Evolutionary conservation across 352 stramenopile species (phyloP).

Genomic region (Aphanomyces astaci): DNA sequence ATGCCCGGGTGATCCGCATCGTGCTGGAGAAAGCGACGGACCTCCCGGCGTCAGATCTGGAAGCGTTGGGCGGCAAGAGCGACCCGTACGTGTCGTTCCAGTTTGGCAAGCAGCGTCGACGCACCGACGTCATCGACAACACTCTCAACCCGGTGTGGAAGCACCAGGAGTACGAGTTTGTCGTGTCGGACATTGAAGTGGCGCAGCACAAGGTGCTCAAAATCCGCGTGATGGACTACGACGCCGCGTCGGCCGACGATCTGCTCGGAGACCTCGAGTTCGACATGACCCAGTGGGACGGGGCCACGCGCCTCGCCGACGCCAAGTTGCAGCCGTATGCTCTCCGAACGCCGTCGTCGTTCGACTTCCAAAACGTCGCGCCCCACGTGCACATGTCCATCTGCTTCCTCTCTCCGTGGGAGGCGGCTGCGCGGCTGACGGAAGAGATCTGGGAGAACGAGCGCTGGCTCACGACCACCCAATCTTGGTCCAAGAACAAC

Average conservation of each 20-base stretch:
- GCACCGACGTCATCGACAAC: slow-evolving; percentile 10
- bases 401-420: slow-evolving; percentile 12
- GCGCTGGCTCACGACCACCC: slow-evolving; percentile 16
- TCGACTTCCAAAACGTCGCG: background rate
- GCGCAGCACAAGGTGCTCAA: slow-evolving; percentile 9
- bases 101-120: slow-evolving; percentile 20
- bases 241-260: slow-evolving; percentile 8
- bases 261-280: slow-evolving; percentile 17
- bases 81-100: slow-evolving; percentile 20
- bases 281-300: slow-evolving; percentile 21
- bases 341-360: background rate
- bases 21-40: slow-evolving; percentile 1
- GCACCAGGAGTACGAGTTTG: slow-evolving; percentile 19
- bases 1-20: slow-evolving; percentile 17
- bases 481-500: slow-evolving; percentile 22
- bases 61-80: background rate
- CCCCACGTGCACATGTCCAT: slow-evolving; percentile 7
- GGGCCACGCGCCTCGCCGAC: slow-evolving; percentile 8
- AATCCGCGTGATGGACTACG: slow-evolving; percentile 21
- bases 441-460: slow-evolving; percentile 20
- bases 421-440: slow-evolving; percentile 12
- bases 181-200: slow-evolving; percentile 10
- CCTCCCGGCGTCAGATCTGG: background rate
- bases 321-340: background rate
- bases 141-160: slow-evolving; percentile 21